Conservation (phyloP, 495 filamentous ascomycete genomes). For the Usnea hakonensis region DNA sequence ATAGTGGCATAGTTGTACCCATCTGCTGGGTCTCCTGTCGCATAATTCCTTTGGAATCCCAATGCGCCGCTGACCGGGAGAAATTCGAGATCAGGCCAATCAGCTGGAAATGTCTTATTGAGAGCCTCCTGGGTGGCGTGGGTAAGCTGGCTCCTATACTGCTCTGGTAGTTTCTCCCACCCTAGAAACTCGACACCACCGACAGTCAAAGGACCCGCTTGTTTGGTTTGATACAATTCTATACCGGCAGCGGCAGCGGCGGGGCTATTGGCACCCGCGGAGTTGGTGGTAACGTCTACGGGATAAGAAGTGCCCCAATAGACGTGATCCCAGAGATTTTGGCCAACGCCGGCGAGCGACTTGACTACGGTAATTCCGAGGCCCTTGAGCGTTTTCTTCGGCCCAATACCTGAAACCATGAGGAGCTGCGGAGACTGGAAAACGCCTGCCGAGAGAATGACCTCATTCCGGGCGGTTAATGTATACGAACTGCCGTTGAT, state of each 20-base stretch:
- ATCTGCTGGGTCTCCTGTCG: conserved; percentile 31
- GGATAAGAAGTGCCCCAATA: conserved; percentile 14
- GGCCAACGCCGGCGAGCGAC: conserved; percentile 44
- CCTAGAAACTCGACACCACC: background rate
- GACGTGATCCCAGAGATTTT: conserved; percentile 37
- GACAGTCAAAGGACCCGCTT: conserved; percentile 10
- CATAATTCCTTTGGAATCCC: conserved; percentile 20
- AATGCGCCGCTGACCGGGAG: conserved; percentile 21
- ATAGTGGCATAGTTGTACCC: conserved; percentile 41
- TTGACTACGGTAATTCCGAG: conserved; percentile 29
- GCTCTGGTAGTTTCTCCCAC: conserved; percentile 9
- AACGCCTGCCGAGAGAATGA: conserved; percentile 52
- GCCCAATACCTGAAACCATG: conserved; percentile 57
- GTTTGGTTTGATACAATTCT: background rate
- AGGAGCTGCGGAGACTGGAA: conserved; percentile 50
- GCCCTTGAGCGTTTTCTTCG: conserved; percentile 27
- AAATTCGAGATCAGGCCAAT: conserved; percentile 54
- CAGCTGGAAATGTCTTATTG: conserved; percentile 32
- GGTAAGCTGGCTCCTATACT: conserved; percentile 15
- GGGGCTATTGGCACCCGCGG: conserved; percentile 6
- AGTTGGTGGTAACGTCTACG: conserved; percentile 24
- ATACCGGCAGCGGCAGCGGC: conserved; percentile 1
- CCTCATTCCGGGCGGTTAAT: conserved; percentile 36
- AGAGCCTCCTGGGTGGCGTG: conserved; percentile 21
- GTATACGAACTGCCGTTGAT: background rate